Conservation (phyloP, 805 yeast species). For the Candida taoyuanica region DNA sequence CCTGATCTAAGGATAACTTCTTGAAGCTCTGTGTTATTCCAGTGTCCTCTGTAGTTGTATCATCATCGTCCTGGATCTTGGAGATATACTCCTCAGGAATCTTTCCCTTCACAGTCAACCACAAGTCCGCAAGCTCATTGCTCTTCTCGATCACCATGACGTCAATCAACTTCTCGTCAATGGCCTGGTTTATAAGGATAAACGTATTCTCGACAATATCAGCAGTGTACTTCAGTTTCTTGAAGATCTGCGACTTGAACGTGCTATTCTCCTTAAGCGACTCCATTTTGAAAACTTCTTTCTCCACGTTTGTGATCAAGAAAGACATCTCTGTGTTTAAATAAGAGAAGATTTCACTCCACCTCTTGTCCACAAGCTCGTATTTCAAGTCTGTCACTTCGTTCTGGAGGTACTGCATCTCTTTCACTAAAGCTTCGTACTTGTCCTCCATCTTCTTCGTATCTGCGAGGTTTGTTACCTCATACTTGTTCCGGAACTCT, state of each 20-base stretch:
- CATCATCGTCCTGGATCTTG: conserved; percentile 13
- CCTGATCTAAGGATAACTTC: conserved; percentile 21
- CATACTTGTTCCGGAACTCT: conserved; percentile 33
- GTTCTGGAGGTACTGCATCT: conserved; percentile 37
- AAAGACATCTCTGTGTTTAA: conserved; percentile 39
- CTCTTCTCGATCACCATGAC: conserved; percentile 32
- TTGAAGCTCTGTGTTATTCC: conserved; percentile 18
- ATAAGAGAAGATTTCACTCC: conserved; percentile 50
- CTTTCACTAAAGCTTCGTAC: conserved; percentile 36
- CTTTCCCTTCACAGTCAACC: conserved; percentile 26
- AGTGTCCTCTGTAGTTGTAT: conserved; percentile 4
- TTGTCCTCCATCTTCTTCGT: conserved; percentile 31
- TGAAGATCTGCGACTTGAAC: conserved; percentile 26
- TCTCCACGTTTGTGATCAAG: conserved; percentile 26
- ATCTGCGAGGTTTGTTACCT: conserved; percentile 17
- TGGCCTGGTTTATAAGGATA: conserved; percentile 33
- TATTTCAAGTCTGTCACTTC: conserved; percentile 39
- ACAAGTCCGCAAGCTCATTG: conserved; percentile 32
- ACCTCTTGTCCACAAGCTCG: conserved; percentile 48
- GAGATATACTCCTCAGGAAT: conserved; percentile 24
- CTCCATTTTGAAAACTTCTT: conserved; percentile 22
- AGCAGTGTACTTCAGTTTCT: conserved; percentile 33
- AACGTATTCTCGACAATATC: conserved; percentile 38
- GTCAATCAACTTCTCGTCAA: conserved; percentile 38
- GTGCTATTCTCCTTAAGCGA: conserved; percentile 19